These are phyloP conservation scores for Syzygium malaccense DNA, from an alignment of 441 rosid species.

Conservation along the genomic window DNA sequence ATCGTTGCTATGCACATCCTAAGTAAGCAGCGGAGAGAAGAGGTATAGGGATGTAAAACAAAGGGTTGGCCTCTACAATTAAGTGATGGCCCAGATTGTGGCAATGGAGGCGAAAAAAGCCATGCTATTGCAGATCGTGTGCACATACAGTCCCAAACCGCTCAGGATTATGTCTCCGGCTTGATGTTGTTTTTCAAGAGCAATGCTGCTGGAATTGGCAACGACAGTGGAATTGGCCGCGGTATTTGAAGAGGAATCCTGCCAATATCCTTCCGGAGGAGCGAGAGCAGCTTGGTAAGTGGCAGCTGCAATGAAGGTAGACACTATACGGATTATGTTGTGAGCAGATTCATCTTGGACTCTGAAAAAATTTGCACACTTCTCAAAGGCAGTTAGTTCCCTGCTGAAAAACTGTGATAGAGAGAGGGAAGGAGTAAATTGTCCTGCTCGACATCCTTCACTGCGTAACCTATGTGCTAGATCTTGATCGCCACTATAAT, in stretches of 20 bases:
- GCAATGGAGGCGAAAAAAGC: not conserved
- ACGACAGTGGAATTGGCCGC: no score
- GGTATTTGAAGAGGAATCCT: not conserved
- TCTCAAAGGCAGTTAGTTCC: not conserved
- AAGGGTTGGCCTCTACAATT: not conserved
- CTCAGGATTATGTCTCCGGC: no score
- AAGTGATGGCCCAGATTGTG: not conserved
- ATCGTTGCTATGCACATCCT: not conserved
- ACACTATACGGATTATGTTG: not conserved
- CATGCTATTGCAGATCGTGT: no score
- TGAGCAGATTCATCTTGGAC: not conserved
- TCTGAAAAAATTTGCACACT: not conserved
- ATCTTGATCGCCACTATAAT: rapidly evolving
- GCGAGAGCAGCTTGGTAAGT: not conserved
- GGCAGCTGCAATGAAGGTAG: not conserved
- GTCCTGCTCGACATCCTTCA: not conserved
- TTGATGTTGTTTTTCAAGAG: no score
- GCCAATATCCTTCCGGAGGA: not conserved
- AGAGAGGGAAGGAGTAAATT: not conserved
- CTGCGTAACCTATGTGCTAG: not conserved
- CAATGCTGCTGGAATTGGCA: no score
- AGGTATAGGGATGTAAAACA: not conserved
- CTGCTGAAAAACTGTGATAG: not conserved
- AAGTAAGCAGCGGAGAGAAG: not conserved
- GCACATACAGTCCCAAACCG: no score